phyloP scores from a whole-genome alignment of 495 filamentous ascomycete species.

The Neurospora africana region DNA sequence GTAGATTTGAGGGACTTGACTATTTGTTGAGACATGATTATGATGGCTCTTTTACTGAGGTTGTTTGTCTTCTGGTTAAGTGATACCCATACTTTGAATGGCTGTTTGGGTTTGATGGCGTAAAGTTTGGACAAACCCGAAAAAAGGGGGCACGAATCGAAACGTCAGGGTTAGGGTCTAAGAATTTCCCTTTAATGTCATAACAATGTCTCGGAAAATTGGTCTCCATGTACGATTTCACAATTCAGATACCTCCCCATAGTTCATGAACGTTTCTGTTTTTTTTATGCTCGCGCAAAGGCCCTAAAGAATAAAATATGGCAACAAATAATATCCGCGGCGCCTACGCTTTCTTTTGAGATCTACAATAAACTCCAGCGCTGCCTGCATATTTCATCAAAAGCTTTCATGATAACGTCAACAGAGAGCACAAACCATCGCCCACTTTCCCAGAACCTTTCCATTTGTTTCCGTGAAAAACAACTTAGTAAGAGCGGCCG shows the following conservation, averaged over 20 bases:
- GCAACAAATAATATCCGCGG: not conserved
- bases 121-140: not conserved
- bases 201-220: not conserved
- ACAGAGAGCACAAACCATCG: not conserved
- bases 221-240: not conserved
- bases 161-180: not conserved
- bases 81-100: not conserved
- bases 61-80: not conserved
- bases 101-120: not conserved
- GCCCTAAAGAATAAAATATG: not conserved
- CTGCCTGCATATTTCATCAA: not conserved
- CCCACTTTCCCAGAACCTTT: not conserved
- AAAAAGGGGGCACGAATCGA: not conserved
- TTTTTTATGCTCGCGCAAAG: not conserved
- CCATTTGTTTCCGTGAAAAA: not conserved
- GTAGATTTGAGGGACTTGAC: not conserved
- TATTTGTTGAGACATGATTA: not conserved
- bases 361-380: not conserved
- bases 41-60: not conserved
- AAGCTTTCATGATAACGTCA: not conserved
- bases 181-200: too few species aligned
- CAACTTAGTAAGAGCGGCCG: slow-evolving; percentile 50
- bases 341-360: not conserved
- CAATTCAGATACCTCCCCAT: not conserved
- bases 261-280: not conserved